Evolutionary conservation across 257 asterid species (phyloP).

Genomic region (Solanum bulbocastanum): DNA sequence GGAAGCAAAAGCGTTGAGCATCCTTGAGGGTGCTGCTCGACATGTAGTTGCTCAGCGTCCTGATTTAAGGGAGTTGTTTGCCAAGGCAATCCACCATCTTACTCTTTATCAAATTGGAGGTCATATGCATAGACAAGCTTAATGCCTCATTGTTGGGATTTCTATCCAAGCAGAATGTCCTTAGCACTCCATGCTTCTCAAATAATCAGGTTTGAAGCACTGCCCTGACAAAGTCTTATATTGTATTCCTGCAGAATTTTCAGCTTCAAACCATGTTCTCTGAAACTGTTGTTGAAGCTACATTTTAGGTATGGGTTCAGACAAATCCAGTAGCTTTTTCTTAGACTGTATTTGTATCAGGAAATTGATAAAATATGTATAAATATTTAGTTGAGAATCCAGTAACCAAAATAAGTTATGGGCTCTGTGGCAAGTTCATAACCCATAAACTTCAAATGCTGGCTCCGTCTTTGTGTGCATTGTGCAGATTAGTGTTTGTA

Average conservation of each 20-base stretch:
- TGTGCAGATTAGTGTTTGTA: neutral
- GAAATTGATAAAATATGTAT: neutral
- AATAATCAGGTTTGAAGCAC: neutral
- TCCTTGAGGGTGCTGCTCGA: conserved; percentile 53
- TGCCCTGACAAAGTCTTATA: neutral
- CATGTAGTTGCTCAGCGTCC: conserved; percentile 34
- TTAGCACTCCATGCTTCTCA: neutral
- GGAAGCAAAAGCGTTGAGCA: conserved; percentile 45
- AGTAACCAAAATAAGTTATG: neutral
- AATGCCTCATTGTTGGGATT: neutral
- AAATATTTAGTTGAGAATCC: neutral
- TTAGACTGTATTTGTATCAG: neutral
- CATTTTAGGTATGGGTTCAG: neutral
- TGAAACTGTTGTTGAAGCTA: neutral
- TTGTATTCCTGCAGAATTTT: neutral
- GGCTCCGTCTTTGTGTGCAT: neutral
- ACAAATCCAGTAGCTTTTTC: neutral
- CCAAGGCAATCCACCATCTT: conserved; percentile 38
- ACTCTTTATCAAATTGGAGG: conserved; percentile 67
- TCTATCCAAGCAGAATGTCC: neutral
- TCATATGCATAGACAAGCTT: conserved; percentile 32
- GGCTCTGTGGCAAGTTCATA: neutral
- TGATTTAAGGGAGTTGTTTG: conserved; percentile 47
- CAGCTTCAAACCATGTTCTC: neutral
- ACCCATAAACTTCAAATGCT: neutral